Evolutionary conservation across 139 green algal species (phyloP).

Genomic region (Closterium sp.): DNA sequence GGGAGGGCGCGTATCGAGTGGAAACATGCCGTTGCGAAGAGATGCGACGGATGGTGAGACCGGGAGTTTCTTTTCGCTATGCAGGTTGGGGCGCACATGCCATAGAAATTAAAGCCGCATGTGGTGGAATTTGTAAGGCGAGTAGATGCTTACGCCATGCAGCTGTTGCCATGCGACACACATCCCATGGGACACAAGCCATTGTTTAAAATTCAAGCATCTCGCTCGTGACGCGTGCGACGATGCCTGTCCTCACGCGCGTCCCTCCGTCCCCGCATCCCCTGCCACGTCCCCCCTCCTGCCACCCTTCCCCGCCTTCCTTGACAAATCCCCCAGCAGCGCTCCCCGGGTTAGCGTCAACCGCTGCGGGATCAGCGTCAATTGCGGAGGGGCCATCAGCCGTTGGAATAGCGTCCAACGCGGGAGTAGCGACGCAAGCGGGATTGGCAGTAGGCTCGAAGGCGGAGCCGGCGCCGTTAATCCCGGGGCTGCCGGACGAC

Average conservation of each 20-base stretch:
- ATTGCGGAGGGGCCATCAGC: no score
- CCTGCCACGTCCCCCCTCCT: not conserved
- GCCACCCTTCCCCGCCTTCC: not conserved
- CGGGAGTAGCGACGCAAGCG: no score
- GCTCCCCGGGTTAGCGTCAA: not conserved
- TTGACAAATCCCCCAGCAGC: not conserved
- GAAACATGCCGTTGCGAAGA: not conserved
- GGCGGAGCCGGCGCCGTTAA: constrained; percentile 4
- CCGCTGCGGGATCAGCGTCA: no score
- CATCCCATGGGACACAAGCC: not conserved
- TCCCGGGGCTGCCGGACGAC: constrained; percentile 33
- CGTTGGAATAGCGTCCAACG: not conserved
- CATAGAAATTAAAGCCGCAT: not conserved
- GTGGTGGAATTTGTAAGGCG: not conserved
- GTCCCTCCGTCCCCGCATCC: no score
- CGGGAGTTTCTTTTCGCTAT: no score
- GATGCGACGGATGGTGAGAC: not conserved
- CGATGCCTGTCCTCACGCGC: not conserved
- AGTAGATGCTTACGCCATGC: not conserved
- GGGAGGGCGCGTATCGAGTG: not conserved
- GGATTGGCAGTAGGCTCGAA: not conserved
- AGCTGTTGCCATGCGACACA: not conserved
- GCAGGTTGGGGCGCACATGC: no score
- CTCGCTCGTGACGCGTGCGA: not conserved
- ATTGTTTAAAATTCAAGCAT: not conserved